Conservation (phyloP, 495 filamentous ascomycete species). For the Talaromyces ruber region DNA sequence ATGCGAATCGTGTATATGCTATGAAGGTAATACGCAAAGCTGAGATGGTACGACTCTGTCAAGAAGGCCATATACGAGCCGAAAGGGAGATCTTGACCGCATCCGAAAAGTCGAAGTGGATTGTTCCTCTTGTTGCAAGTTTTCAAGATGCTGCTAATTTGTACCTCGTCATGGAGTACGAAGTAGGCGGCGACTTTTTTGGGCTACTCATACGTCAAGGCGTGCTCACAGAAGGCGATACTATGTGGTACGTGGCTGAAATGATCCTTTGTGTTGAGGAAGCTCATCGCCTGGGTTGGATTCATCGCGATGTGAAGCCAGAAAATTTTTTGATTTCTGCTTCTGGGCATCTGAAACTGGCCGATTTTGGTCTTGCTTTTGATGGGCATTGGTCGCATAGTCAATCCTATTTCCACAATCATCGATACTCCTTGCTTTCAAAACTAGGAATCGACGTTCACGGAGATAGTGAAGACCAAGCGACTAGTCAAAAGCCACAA, state of each 20-base stretch:
- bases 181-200: constrained; percentile 91
- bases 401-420: constrained; percentile 71
- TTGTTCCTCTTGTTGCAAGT: constrained; percentile 78
- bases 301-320: constrained; percentile 92
- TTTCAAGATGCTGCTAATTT: constrained; percentile 80
- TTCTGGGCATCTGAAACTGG: constrained; percentile 86
- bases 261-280: constrained; percentile 95
- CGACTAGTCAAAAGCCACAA: constrained; percentile 23
- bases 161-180: constrained; percentile 95
- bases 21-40: constrained; percentile 97
- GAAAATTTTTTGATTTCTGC: constrained; percentile 91
- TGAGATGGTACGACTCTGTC: constrained; percentile 78
- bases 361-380: constrained; percentile 90
- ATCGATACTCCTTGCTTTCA: constrained; percentile 66
- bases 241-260: constrained; percentile 83
- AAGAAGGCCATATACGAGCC: constrained; percentile 86
- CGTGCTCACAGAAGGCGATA: constrained; percentile 64
- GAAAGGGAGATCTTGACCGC: constrained; percentile 87
- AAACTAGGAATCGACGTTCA: constrained; percentile 65
- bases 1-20: constrained; percentile 59
- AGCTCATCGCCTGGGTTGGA: constrained; percentile 76
- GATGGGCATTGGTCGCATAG: constrained; percentile 94
- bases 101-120: constrained; percentile 74
- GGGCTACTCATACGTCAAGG: constrained; percentile 76
- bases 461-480: constrained; percentile 65